Base-by-base conservation (phyloP, 2,329 filamentous ascomycete genomes). In the Incumbomyces delicatus region DNA sequence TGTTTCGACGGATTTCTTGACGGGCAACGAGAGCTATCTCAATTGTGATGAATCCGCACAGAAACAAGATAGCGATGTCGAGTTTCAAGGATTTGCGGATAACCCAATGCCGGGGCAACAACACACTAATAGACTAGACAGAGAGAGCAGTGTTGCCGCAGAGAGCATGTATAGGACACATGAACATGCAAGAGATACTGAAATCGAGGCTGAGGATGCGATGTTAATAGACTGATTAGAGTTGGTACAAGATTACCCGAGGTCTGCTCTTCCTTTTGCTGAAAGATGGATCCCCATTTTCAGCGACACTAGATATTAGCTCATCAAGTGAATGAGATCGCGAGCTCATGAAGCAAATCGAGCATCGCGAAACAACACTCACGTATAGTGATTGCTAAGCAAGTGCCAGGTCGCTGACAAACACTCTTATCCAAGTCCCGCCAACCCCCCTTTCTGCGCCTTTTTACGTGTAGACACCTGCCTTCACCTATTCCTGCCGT, bases 1-100 rank as follows among this genome's bases (percentile, higher is more conserved):
- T 35, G 38, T 47, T 29, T 46, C 41, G 7, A 52, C 50, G 20
- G 50, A 50, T 16, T 52, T 48, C 17, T 42, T 52, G 12, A 22
- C 41, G 6, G 50, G 50, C 1, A 13, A 43, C 2, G 38, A 39
- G 16, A 52, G 50, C 22, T 52, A 49, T 29, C 17, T 8, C 4
- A 27, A 27, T 27, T 27, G 22, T 27, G 22, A 17, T 13, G 18
- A 46, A 10, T 31, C 30, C 41, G 27, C n/a, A 30, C 38, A 32
- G 30, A 8, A 17, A 14, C n/a, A 37, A 17, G 27, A 41, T 12
- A 32, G 14, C 16, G 13, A n/a, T 14, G 18, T n/a, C 22, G 22
- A 27, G 22, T 45, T 39, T 22, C 22, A 44, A 31, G 41, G 41
- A 2, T 42, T 48, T 33, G 46, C 30, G 16, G 34, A 40, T n/a